Evolutionary conservation across 2,329 filamentous ascomycete species (phyloP).

Genomic region (Penicillium sclerotigenum): DNA sequence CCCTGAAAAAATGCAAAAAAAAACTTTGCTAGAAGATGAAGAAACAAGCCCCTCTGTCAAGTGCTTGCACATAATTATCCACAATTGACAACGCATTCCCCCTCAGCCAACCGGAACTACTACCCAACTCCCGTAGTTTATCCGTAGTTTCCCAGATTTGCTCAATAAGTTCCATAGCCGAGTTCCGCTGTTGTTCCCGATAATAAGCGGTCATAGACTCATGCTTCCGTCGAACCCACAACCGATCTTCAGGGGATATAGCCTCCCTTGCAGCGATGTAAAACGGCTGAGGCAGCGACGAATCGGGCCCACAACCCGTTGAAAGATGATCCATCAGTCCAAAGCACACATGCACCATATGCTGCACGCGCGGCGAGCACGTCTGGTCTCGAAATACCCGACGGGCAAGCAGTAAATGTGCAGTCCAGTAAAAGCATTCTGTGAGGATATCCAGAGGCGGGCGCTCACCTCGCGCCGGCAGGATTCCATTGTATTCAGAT

Average conservation of each 20-base stretch:
- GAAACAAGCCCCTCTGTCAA: conserved; percentile 19
- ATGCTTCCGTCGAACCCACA: conserved; percentile 23
- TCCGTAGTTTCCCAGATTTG: conserved; percentile 22
- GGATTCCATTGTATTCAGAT: conserved; percentile 4
- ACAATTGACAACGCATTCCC: conserved; percentile 2
- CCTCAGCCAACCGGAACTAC: background rate
- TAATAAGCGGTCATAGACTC: conserved; percentile 25
- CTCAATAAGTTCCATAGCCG: conserved; percentile 23
- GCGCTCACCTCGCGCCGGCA: background rate
- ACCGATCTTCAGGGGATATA: conserved; percentile 14
- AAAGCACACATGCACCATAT: conserved; percentile 21
- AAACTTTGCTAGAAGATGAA: conserved; percentile 20
- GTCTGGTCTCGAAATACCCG: conserved; percentile 23
- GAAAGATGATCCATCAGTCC: conserved; percentile 21
- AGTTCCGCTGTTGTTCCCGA: conserved; percentile 23
- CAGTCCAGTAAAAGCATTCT: conserved; percentile 25
- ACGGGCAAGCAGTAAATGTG: conserved; percentile 23
- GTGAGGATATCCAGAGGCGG: conserved; percentile 23
- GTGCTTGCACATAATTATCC: conserved; percentile 13
- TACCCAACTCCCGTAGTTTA: conserved; percentile 1
- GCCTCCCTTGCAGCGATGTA: conserved; percentile 24
- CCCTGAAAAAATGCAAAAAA: background rate
- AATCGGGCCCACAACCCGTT: conserved; percentile 24
- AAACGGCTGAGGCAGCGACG: conserved; percentile 23
- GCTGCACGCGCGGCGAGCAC: conserved; percentile 20